Evolutionary conservation across 768 basidiomycete species (phyloP).

Genomic region (Termitomyces eurrhizus): DNA sequence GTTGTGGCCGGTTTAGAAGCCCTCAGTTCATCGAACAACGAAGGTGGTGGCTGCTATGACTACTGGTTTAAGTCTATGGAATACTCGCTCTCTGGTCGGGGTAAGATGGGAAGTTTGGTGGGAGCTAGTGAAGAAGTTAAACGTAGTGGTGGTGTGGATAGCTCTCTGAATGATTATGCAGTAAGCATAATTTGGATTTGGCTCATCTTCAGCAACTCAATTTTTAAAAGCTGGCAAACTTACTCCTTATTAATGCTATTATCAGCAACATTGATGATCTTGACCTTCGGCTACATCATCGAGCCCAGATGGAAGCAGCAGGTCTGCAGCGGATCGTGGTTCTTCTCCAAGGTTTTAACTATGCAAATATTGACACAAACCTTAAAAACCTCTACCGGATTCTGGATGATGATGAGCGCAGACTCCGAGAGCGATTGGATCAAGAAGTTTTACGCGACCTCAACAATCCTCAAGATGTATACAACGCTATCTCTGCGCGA

Average conservation of each 20-base stretch:
- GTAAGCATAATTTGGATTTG: conserved; percentile 39
- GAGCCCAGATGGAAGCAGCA: conserved; percentile 85
- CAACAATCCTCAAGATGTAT: conserved; percentile 81
- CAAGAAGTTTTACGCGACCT: conserved; percentile 74
- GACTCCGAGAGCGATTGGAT: conserved; percentile 70
- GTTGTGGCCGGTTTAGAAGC: conserved; percentile 75
- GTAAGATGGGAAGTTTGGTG: conserved; percentile 93
- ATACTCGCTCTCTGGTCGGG: conserved; percentile 71
- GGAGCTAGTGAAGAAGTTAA: conserved; percentile 91
- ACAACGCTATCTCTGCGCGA: conserved; percentile 72
- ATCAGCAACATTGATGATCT: conserved; percentile 67
- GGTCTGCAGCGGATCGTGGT: conserved; percentile 73
- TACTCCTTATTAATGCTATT: conserved; percentile 70
- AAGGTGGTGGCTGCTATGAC: conserved; percentile 61
- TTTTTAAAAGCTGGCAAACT: conserved; percentile 54
- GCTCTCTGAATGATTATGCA: conserved; percentile 79
- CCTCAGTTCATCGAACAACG: conserved; percentile 66
- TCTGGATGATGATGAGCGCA: conserved; percentile 73
- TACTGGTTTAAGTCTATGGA: conserved; percentile 90
- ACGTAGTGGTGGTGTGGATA: conserved; percentile 60
- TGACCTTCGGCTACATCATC: conserved; percentile 81
- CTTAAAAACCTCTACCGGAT: conserved; percentile 54
- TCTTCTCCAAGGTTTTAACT: conserved; percentile 63
- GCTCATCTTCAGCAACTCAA: conserved; percentile 6
- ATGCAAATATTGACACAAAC: conserved; percentile 61